Percentiles rank a stretch among this genome's conserved stretches.
These are phyloP conservation scores for Auricularia heimuer DNA, from an alignment of 768 basidiomycete species.

Conservation along the genomic window DNA sequence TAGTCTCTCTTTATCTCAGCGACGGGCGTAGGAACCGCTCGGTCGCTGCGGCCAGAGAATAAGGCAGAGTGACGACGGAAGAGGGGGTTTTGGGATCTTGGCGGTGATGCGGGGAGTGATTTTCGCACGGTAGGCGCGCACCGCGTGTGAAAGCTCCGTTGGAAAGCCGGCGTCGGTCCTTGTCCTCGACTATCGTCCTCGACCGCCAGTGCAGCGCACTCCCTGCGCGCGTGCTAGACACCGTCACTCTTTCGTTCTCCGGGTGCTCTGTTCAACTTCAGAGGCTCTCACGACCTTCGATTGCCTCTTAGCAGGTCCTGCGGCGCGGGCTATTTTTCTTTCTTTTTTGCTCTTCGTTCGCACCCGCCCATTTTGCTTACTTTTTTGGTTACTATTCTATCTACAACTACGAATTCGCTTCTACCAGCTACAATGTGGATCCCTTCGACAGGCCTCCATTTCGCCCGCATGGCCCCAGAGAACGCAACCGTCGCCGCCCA, in stretches of 20 bases:
- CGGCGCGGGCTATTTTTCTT: not conserved
- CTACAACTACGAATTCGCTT: not conserved
- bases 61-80: not conserved
- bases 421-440: not conserved
- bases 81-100: not conserved
- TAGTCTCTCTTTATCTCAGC: no score
- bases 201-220: not conserved
- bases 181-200: not conserved
- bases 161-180: not conserved
- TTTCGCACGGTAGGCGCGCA: not conserved
- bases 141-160: not conserved
- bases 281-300: not conserved
- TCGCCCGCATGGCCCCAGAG: not conserved
- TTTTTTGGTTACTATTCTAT: not conserved
- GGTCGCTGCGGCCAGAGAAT: not conserved
- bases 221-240: not conserved
- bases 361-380: not conserved
- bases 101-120: not conserved
- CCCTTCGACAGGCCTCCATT: not conserved
- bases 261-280: no score
- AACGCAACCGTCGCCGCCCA: not conserved
- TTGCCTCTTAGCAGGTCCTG: not conserved
- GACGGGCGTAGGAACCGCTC: no score
- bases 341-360: not conserved
- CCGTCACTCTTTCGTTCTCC: not conserved